Evolutionary conservation across 345 rosid species (phyloP), one percentile per base, ranked within the genome.

Genomic region (Jatropha curcas): DNA sequence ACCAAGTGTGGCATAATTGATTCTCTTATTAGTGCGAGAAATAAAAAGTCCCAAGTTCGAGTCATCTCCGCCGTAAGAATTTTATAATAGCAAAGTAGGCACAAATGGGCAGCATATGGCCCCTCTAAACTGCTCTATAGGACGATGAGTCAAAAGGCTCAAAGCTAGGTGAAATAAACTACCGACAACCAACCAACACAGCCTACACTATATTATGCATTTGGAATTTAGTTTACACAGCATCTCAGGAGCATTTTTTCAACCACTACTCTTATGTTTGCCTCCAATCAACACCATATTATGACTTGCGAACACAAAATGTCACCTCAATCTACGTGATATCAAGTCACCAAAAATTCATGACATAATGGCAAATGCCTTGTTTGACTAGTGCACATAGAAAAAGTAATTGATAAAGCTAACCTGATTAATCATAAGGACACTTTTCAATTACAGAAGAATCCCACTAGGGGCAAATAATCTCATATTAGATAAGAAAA

Each of bases 181-280:
- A 67, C 74, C 43, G 68, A 74, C 77, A 60, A 45, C 37, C 52
- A 33, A 62, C 52, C 10, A 14, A 12, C 56, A 56, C 31, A 24
- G 57, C 43, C 66, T 60, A 46, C 50, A 33, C 24, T 22, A 8
- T 27, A 35, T 30, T 20, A 70, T 66, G 65, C 70, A 6, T 71
- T 83, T 83, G 81, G 82, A 78, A 53, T 73, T 63, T 73, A 76
- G 78, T 60, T 66, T 11, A 60, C 17, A 69, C 27, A 10, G 84
- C 73, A 76, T 79, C 87, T 74, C 22, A 8, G 31, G 35, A 73
- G 12, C 35, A 25, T n/a, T 73, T 46, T n/a, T 71, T 60, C 82
- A 68, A 69, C 68, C 20, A 60, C 71, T 65, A 64, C 68, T 31
- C 56, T n/a, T 24, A 41, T 28, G 24, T 9, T 14, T 48, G 19